Evolutionary conservation across 192 early-diverging fungal species (phyloP).

Genomic region (Coemansia sp.): DNA sequence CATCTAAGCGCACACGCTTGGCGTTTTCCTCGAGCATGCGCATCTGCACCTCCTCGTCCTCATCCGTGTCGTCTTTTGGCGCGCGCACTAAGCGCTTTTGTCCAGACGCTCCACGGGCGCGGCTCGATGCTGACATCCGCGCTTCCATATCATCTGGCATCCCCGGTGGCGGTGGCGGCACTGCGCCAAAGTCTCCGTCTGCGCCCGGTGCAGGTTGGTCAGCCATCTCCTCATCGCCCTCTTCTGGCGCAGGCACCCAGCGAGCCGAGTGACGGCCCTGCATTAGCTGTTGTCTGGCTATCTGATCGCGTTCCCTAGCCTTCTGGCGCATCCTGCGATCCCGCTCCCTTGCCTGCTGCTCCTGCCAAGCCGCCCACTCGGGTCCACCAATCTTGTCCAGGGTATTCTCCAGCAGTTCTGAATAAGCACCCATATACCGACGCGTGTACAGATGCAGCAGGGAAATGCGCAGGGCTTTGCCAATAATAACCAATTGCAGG

Average conservation of each 20-base stretch:
- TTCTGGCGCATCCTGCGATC: conserved; percentile 23
- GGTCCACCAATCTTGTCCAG: conserved; percentile 41
- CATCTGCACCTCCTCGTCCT: conserved; percentile 46
- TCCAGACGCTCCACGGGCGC: conserved; percentile 2
- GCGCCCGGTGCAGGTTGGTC: conserved; percentile 26
- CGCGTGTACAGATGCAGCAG: conserved; percentile 43
- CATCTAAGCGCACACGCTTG: conserved; percentile 47
- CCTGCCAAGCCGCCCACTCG: conserved; percentile 45
- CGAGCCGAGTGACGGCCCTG: conserved; percentile 5
- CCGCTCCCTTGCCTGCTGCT: conserved; percentile 24
- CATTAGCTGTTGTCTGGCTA: conserved; percentile 6
- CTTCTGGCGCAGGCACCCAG: conserved; percentile 23
- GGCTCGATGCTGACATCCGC: not conserved
- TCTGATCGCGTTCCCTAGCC: conserved; percentile 17
- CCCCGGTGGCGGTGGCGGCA: not conserved
- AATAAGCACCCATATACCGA: conserved; percentile 29
- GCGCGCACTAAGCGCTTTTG: conserved; percentile 14
- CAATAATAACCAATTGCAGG: conserved; percentile 33
- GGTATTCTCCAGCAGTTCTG: conserved; percentile 30
- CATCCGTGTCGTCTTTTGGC: conserved; percentile 19
- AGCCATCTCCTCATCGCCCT: conserved; percentile 17
- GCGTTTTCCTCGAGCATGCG: conserved; percentile 47
- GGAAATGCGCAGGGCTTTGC: conserved; percentile 41
- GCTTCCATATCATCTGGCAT: not conserved
- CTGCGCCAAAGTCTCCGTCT: not conserved